These are phyloP conservation scores for Angophora floribunda DNA, from an alignment of 345 rosid genomes.

Conservation along the genomic window DNA sequence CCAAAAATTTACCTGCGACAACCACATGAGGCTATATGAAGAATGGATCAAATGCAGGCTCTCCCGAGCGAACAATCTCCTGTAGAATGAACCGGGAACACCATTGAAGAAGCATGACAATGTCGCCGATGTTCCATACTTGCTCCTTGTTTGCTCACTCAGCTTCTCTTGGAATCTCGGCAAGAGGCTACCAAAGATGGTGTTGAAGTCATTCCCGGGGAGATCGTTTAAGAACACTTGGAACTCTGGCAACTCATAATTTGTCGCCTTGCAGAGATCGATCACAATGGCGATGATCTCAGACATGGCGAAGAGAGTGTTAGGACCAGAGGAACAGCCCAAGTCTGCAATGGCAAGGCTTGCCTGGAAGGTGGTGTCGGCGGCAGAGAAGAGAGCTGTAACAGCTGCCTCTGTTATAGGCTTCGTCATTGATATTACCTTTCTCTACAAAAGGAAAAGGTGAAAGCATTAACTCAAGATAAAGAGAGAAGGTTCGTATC, in stretches of 20 bases:
- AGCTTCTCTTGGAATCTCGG: not conserved
- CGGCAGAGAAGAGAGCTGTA: not conserved
- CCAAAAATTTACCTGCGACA: constrained; percentile 16
- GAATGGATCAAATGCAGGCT: constrained; percentile 34
- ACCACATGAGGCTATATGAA: constrained; percentile 43
- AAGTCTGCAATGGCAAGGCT: not conserved
- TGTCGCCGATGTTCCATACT: not conserved
- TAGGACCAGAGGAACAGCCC: not conserved
- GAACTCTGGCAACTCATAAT: constrained; percentile 14
- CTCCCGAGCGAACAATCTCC: constrained; percentile 26
- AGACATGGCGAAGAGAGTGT: not conserved
- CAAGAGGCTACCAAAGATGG: not conserved
- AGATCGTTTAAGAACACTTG: constrained; percentile 46
- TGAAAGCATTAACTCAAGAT: not conserved
- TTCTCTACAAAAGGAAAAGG: not conserved
- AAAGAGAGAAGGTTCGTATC: not conserved
- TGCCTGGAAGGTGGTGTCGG: not conserved
- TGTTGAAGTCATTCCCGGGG: constrained; percentile 31
- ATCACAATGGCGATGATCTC: constrained; percentile 7
- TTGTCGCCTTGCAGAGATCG: constrained; percentile 3
- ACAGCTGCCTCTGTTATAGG: not conserved
- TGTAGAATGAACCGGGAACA: constrained; percentile 41
- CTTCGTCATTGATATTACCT: not conserved
- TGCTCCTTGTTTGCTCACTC: not conserved
- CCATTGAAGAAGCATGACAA: constrained; percentile 7